Conservation (phyloP, 139 green algal genomes). For the Coelastrella sp. region DNA sequence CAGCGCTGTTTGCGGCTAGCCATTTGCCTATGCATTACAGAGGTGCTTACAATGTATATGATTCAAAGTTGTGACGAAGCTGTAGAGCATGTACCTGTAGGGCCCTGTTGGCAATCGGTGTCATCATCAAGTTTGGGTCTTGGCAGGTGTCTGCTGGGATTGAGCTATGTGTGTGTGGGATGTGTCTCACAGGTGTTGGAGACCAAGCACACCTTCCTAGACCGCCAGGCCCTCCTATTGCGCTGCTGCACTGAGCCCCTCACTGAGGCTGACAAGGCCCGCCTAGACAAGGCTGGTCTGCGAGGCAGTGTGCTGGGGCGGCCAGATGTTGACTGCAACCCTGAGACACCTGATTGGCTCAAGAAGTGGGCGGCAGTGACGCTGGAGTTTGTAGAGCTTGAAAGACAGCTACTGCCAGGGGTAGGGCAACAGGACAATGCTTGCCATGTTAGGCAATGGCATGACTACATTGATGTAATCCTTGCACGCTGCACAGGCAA, state of each 20-base stretch:
- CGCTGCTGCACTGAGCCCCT: constrained; percentile 60
- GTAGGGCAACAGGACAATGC: not conserved
- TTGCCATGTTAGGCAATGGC: too few relatives aligned
- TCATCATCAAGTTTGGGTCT: too few relatives aligned
- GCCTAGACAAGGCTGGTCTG: not conserved
- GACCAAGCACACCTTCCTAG: constrained; percentile 83
- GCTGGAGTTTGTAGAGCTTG: constrained; percentile 81
- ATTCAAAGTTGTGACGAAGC: too few relatives aligned
- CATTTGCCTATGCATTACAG: too few relatives aligned
- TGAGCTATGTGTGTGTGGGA: not conserved
- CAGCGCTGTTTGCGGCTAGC: too few relatives aligned
- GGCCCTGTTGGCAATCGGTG: too few relatives aligned
- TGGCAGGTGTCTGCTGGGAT: not conserved
- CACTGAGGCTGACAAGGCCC: constrained; percentile 52
- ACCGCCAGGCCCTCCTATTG: constrained; percentile 81
- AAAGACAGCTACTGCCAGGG: constrained; percentile 74
- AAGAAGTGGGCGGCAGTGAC: constrained; percentile 87
- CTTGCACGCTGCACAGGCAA: too few relatives aligned
- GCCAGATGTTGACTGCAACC: constrained; percentile 60
- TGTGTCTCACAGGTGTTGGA: constrained; percentile 69
- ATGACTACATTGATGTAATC: too few relatives aligned
- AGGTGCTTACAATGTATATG: too few relatives aligned
- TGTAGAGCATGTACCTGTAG: too few relatives aligned
- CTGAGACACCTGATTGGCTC: constrained; percentile 79
- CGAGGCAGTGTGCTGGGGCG: constrained; percentile 45